Base-by-base conservation (phyloP, 495 filamentous ascomycete genomes). In the Penicillium soppii region DNA sequence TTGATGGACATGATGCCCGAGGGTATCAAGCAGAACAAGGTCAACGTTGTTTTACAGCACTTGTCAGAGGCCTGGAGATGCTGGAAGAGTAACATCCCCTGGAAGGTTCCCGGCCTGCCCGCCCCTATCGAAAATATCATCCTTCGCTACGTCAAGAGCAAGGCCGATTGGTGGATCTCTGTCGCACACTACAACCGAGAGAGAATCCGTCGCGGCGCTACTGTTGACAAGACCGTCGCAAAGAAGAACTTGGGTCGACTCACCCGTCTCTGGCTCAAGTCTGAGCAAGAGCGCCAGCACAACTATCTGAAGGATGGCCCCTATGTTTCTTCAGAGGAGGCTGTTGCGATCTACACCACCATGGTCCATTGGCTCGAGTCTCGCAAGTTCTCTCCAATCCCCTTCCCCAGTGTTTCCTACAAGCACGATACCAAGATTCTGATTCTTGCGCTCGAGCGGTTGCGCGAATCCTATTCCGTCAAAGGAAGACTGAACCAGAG, bases 1-100 rank as follows among this genome's bases (percentile, higher is more conserved):
- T 75, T 99, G 22, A 96, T 96, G 87, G 95, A 99, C 59, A 99
- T 99, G 95, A 99, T 99, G 95, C 95, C 95, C 1, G 95, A 97
- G 66, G 95, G 95, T 48, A 96, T 99, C 78, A 97, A 97, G 73
- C 92, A 96, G 65, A 99, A 92, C 72, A 99, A 99, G 72, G 92
- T 99, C 68, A 95, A 97, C 66, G 96, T 94, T 1, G 92, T 99
- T 27, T 76, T 99, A 39, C 94, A 99, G 61, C 94, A 99, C 81
- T 74, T 97, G 20, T 95, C 90, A 0, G 94, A 99, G 72, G 94
- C 94, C 7, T 99, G 94, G 94, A 80, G 94, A 69, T 99, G 94
- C 72, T 99, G 94, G 94, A 99, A 99, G 87, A 96, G 91, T 79
- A 98, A 98, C 62, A 97, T 98, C 59, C 94, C 94, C 5, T 98